Evolutionary conservation across 2,329 filamentous ascomycete genomes (phyloP).

Genomic region (Fonsecaea pedrosoi): DNA sequence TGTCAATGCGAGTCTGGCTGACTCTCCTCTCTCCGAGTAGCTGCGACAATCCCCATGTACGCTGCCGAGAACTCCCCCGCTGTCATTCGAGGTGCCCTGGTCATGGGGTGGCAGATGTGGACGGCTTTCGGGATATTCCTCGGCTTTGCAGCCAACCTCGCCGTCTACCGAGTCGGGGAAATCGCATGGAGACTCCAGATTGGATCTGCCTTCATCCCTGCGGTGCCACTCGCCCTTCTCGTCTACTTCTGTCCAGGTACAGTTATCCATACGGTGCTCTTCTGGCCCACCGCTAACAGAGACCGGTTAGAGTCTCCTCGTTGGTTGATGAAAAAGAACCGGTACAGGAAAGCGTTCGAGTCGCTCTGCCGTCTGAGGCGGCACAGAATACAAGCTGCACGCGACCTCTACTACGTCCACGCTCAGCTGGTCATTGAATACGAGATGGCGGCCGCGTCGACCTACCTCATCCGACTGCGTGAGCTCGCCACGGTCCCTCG

Average conservation of each 20-base stretch:
- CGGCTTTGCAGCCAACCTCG: conserved; percentile 69
- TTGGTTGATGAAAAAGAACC: conserved; percentile 56
- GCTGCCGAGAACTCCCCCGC: conserved; percentile 57
- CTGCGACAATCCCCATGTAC: conserved; percentile 55
- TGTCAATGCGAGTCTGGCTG: conserved; percentile 44
- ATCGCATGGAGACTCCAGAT: conserved; percentile 70
- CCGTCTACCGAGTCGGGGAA: conserved; percentile 63
- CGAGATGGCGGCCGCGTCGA: conserved; percentile 62
- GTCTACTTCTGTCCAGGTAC: conserved; percentile 65
- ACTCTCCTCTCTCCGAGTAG: conserved; percentile 36
- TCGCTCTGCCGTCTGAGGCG: conserved; percentile 58
- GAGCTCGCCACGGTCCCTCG: conserved; percentile 68
- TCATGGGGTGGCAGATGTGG: conserved; percentile 63
- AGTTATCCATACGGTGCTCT: conserved; percentile 47
- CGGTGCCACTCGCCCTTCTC: conserved; percentile 63
- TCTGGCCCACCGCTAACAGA: conserved; percentile 41
- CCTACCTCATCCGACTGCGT: conserved; percentile 58
- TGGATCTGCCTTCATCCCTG: conserved; percentile 69
- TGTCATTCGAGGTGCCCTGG: conserved; percentile 58
- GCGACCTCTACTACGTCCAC: conserved; percentile 61
- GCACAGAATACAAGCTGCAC: conserved; percentile 61
- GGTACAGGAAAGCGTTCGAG: conserved; percentile 54
- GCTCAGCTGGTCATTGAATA: conserved; percentile 63
- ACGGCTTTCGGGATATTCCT: conserved; percentile 68
- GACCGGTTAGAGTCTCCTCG: conserved; percentile 38